A percentile compares a stretch with the other conserved stretches of the same genome.
Conservation (phyloP, 108 stramenopile genomes). For the Nitzschia sp. region DNA sequence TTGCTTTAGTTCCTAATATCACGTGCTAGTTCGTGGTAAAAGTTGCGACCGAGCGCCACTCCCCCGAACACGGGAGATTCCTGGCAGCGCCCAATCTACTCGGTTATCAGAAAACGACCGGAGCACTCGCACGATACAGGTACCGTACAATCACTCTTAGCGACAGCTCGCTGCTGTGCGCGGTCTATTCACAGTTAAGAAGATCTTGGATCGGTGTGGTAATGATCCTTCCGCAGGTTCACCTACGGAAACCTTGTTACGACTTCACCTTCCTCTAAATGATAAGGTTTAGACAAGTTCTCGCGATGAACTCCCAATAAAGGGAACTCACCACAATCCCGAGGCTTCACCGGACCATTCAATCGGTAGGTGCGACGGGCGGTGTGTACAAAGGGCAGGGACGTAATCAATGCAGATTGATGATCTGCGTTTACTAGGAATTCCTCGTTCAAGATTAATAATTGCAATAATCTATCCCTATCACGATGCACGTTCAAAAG, state of each 20-base stretch:
- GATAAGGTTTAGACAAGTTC: constrained; percentile 93
- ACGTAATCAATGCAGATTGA: constrained; percentile 94
- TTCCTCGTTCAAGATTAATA: constrained; percentile 99
- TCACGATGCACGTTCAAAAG: constrained; percentile 96
- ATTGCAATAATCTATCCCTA: constrained; percentile 99
- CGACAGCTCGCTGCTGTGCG: neutral
- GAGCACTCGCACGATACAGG: too few relatives aligned
- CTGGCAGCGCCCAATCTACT: constrained; percentile 22
- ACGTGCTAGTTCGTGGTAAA: neutral
- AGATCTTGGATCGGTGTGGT: constrained; percentile 84
- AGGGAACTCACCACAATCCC: constrained; percentile 82
- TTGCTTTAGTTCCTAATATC: neutral
- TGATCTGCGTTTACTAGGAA: constrained; percentile 99
- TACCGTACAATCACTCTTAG: constrained; percentile 49
- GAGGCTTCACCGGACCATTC: constrained; percentile 96
- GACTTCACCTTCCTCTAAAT: constrained; percentile 97
- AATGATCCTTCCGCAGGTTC: constrained; percentile 99
- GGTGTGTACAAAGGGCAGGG: constrained; percentile 99
- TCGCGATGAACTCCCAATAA: constrained; percentile 29
- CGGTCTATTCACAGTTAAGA: constrained; percentile 33
- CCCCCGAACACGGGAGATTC: constrained; percentile 51
- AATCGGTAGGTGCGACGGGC: constrained; percentile 99
- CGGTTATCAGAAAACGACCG: neutral
- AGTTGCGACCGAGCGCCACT: neutral
- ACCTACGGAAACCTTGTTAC: constrained; percentile 98